These are phyloP conservation scores for Omphalotus olearius DNA, from an alignment of 1,284 basidiomycete genomes.

Conservation along the genomic window DNA sequence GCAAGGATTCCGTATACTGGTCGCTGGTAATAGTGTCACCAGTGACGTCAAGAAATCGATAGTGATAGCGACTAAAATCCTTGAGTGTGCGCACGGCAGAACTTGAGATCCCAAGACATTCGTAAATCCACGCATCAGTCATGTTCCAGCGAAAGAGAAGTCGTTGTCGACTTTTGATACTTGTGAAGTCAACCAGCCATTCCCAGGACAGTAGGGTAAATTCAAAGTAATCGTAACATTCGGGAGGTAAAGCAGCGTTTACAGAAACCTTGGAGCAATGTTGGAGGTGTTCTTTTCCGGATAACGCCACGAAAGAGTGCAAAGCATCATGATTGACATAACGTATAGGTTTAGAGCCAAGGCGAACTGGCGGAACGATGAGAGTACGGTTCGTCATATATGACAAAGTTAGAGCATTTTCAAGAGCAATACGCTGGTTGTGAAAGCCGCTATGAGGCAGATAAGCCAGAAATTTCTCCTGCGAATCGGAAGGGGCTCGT, in stretches of 20 bases:
- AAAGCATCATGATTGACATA: slow-evolving; percentile 63
- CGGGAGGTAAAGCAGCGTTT: slow-evolving; percentile 34
- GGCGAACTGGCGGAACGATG: slow-evolving; percentile 65
- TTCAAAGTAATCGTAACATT: slow-evolving; percentile 55
- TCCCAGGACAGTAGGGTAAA: slow-evolving; percentile 66
- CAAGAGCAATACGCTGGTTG: slow-evolving; percentile 80
- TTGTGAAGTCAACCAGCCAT: slow-evolving; percentile 56
- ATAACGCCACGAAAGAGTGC: slow-evolving; percentile 39
- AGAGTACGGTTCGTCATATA: slow-evolving; percentile 69
- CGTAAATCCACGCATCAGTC: slow-evolving; percentile 43
- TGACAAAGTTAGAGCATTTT: slow-evolving; percentile 73
- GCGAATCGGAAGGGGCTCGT: slow-evolving; percentile 15
- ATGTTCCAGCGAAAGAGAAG: slow-evolving; percentile 45
- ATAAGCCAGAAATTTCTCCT: slow-evolving; percentile 52
- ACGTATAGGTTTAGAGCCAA: slow-evolving; percentile 57
- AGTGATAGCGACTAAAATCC: slow-evolving; percentile 59
- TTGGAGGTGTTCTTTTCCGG: slow-evolving; percentile 46
- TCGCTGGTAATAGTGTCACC: slow-evolving; percentile 23
- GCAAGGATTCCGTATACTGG: slow-evolving; percentile 42
- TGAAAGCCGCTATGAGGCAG: slow-evolving; percentile 80
- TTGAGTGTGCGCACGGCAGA: slow-evolving; percentile 43
- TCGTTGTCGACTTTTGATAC: slow-evolving; percentile 31
- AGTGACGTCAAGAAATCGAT: slow-evolving; percentile 58
- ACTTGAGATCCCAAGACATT: slow-evolving; percentile 33
- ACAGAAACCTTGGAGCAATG: slow-evolving; percentile 42